Evolutionary conservation across 768 basidiomycete genomes (phyloP).

Genomic region (Lactarius sp.): DNA sequence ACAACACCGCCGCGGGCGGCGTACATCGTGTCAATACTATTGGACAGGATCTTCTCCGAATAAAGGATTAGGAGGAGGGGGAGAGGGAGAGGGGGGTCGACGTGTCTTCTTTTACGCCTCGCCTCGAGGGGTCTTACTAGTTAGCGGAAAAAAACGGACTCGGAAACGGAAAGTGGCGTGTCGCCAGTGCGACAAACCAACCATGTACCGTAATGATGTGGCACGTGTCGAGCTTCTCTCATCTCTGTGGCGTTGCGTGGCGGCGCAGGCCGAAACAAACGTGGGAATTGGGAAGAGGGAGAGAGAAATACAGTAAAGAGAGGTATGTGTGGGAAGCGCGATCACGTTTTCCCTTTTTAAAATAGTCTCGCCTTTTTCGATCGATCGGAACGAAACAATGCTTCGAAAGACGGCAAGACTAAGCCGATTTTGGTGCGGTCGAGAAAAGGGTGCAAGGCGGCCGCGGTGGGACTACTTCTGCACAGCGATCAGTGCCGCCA

Average conservation of each 20-base stretch:
- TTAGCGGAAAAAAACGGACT: too few species aligned
- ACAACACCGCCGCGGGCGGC: conserved; percentile 3
- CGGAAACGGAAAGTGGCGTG: too few species aligned
- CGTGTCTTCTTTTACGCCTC: too few species aligned
- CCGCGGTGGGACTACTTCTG: background rate
- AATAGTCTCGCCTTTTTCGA: conserved; percentile 6
- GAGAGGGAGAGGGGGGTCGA: too few species aligned
- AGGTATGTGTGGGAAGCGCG: background rate
- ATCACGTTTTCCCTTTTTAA: background rate
- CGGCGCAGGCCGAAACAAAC: conserved; percentile 1
- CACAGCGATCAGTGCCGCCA: background rate
- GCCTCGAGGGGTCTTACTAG: too few species aligned
- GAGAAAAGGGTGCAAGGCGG: background rate
- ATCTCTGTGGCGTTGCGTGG: background rate
- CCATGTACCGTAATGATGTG: too few species aligned
- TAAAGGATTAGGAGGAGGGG: background rate
- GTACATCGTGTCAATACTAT: background rate
- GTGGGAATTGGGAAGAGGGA: background rate
- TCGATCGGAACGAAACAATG: background rate
- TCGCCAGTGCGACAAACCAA: too few species aligned
- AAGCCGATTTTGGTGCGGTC: conserved; percentile 8
- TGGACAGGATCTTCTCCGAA: background rate
- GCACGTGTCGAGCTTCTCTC: background rate
- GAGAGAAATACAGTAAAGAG: too few species aligned
- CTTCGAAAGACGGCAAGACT: background rate